A percentile compares a stretch with the other conserved stretches of the same genome.
phyloP scores from a whole-genome alignment of 2,329 filamentous ascomycete genomes.

The Cordyceps javanica region DNA sequence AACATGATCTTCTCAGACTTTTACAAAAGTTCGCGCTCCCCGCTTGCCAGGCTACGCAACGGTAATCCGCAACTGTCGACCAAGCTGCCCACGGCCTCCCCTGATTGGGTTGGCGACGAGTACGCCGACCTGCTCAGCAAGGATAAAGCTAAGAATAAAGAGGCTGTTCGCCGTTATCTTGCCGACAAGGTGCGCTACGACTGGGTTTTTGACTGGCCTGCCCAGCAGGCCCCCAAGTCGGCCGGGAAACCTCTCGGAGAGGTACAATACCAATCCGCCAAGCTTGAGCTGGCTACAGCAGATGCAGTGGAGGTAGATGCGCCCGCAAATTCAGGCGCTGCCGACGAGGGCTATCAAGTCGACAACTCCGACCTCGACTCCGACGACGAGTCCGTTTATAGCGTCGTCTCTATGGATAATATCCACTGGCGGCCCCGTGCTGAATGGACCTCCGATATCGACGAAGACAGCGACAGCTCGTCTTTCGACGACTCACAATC shows the following conservation, averaged over 20 bases:
- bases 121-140: slow-evolving; percentile 55
- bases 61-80: slow-evolving; percentile 24
- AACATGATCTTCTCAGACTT: slow-evolving; percentile 54
- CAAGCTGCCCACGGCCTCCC: slow-evolving; percentile 23
- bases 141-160: slow-evolving; percentile 58
- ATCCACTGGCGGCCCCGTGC: slow-evolving; percentile 43
- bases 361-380: slow-evolving; percentile 36
- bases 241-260: not conserved
- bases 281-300: not conserved
- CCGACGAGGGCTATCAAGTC: slow-evolving; percentile 28
- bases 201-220: slow-evolving; percentile 56
- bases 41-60: slow-evolving; percentile 45
- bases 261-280: not conserved
- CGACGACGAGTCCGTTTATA: slow-evolving; percentile 47
- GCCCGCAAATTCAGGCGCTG: not conserved
- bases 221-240: slow-evolving; percentile 15
- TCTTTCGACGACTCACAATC: slow-evolving; percentile 44
- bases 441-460: slow-evolving; percentile 54
- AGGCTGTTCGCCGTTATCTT: slow-evolving; percentile 53
- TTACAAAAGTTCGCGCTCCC: slow-evolving; percentile 50
- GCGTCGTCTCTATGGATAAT: slow-evolving; percentile 50
- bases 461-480: slow-evolving; percentile 39
- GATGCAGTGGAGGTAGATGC: slow-evolving; percentile 14
- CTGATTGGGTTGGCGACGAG: slow-evolving; percentile 40
- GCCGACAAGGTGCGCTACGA: slow-evolving; percentile 49